These are phyloP conservation scores for Coemansia sp. DNA, from an alignment of 192 early-diverging fungal genomes.

Conservation along the genomic window DNA sequence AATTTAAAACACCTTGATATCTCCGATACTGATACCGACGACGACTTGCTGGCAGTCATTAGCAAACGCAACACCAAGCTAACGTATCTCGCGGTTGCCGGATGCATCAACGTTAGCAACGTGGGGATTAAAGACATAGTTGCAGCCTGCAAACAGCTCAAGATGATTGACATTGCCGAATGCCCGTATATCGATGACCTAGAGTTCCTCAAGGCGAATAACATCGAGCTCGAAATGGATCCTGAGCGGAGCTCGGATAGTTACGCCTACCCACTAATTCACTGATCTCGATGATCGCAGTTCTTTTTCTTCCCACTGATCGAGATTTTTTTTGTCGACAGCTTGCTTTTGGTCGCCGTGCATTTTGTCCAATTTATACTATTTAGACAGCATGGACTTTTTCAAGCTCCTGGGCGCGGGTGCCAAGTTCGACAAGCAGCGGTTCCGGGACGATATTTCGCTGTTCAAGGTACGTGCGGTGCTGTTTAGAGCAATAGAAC, in stretches of 20 bases:
- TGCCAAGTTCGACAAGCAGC: constrained; percentile 80
- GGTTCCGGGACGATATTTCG: constrained; percentile 75
- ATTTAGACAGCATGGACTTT: constrained; percentile 56
- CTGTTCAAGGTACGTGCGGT: constrained; percentile 73
- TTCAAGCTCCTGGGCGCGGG: constrained; percentile 84
- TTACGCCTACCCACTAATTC: not conserved
- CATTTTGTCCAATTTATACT: no score
- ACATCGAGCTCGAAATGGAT: not conserved
- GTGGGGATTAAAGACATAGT: not conserved
- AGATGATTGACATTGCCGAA: not conserved
- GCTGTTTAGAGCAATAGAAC: not conserved
- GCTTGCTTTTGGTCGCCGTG: not conserved
- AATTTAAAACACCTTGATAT: not conserved
- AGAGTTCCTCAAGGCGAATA: not conserved
- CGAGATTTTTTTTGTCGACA: not conserved
- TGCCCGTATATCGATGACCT: not conserved
- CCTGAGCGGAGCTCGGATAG: not conserved
- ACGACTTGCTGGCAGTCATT: not conserved
- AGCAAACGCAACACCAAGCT: not conserved
- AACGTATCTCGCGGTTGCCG: not conserved
- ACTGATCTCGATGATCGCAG: not conserved
- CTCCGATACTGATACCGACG: not conserved
- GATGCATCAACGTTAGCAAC: not conserved
- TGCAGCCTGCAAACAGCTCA: not conserved
- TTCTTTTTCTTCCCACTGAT: not conserved